phyloP scores from a whole-genome alignment of 1,284 basidiomycete species.

The Puccinia coronata region DNA sequence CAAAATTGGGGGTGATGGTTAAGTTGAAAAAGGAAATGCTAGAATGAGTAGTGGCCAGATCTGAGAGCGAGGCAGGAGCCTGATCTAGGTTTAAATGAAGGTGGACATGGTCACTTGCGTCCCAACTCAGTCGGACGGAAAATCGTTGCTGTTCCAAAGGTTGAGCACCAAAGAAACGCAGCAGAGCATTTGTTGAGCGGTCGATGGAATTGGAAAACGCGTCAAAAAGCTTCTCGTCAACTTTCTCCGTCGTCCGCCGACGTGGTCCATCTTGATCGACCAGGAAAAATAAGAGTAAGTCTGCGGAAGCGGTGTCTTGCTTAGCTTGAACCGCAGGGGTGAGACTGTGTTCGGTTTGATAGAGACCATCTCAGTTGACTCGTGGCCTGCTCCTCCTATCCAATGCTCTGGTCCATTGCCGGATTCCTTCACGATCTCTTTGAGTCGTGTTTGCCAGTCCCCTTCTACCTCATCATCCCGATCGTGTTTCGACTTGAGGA shows the following conservation, averaged over 20 bases:
- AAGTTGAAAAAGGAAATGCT: conserved; percentile 1
- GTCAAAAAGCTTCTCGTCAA: background rate
- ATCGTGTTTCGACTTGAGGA: background rate
- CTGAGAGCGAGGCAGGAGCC: background rate
- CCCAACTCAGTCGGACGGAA: conserved; percentile 11
- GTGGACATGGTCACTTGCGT: background rate
- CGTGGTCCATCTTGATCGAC: background rate
- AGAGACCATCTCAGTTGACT: background rate
- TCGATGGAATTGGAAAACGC: background rate
- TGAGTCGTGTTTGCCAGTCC: background rate
- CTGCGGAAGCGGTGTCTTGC: background rate
- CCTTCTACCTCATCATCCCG: background rate
- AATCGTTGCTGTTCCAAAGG: background rate
- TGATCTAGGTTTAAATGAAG: conserved; percentile 3
- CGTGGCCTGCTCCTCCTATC: background rate
- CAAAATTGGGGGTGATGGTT: conserved; percentile 12
- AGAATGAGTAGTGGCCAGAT: background rate
- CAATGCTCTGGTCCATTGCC: background rate
- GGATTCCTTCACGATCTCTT: background rate
- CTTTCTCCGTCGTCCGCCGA: background rate
- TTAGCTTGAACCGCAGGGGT: background rate
- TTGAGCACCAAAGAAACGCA: background rate
- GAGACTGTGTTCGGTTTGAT: background rate
- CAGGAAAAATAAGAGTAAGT: conserved; percentile 6
- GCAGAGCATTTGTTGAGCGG: background rate